phyloP scores from a whole-genome alignment of 2,329 filamentous ascomycete genomes.

The Colletotrichum sp. region DNA sequence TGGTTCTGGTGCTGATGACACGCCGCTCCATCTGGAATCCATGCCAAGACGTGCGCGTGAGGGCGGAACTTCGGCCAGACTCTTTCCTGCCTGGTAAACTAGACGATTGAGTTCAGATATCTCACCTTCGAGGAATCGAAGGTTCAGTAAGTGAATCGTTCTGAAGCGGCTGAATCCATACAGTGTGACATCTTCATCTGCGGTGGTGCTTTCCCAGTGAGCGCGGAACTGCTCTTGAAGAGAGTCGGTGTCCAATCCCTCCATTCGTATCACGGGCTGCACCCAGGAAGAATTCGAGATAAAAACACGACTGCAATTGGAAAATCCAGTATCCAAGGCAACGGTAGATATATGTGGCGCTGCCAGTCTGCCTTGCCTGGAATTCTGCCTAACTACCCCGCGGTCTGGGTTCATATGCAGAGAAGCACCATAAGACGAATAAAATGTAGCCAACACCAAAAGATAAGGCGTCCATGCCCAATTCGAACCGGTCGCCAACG shows the following conservation, averaged over 20 bases:
- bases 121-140: neutral
- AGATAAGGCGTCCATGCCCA: neutral
- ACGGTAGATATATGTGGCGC: neutral
- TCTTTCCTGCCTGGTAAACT: neutral
- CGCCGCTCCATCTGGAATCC: neutral
- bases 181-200: neutral
- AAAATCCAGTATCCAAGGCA: neutral
- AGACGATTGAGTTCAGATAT: neutral
- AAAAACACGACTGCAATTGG: neutral
- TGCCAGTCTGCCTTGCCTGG: neutral
- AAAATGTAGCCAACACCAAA: neutral
- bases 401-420: neutral
- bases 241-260: neutral
- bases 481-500: neutral
- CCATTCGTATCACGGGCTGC: neutral
- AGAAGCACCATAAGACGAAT: neutral
- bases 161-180: neutral
- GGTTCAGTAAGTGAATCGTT: neutral
- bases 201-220: neutral
- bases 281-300: neutral
- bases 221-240: neutral
- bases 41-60: neutral
- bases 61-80: neutral
- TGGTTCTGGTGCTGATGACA: neutral
- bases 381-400: neutral